A percentile compares a stretch with the other conserved stretches of the same genome.
Conservation (phyloP, 495 filamentous ascomycete genomes). For the Penicillium tannophilum region DNA sequence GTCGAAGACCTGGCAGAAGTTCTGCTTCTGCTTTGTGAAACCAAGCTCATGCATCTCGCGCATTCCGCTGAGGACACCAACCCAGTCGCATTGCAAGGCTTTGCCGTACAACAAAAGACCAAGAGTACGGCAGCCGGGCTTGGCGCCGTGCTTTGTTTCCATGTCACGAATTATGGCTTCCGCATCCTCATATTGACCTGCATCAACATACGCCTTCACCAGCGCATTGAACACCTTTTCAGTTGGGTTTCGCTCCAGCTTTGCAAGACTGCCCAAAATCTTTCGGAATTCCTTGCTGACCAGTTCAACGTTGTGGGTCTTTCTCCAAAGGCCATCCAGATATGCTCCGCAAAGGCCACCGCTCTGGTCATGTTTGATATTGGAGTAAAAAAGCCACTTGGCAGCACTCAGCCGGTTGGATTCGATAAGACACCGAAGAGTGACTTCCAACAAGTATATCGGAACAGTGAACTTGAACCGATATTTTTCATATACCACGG, state of each 20-base stretch:
- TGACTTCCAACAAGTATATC: constrained; percentile 38
- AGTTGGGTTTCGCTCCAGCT: constrained; percentile 32
- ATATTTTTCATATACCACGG: constrained; percentile 37
- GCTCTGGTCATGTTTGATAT: constrained; percentile 34
- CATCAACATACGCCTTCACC: constrained; percentile 42
- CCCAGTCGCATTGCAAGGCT: constrained; percentile 46
- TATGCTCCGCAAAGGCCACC: constrained; percentile 44
- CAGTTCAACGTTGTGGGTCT: constrained; percentile 43
- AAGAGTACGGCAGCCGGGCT: constrained; percentile 40
- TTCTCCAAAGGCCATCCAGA: constrained; percentile 47
- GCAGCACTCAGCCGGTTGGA: constrained; percentile 40
- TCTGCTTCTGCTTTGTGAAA: constrained; percentile 28
- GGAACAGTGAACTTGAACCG: constrained; percentile 31
- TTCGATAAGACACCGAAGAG: constrained; percentile 45
- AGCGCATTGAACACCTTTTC: constrained; percentile 49
- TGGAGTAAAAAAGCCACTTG: constrained; percentile 37
- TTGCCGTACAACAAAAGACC: constrained; percentile 41
- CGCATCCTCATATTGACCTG: constrained; percentile 40
- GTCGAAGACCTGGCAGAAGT: constrained; percentile 40
- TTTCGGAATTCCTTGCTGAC: constrained; percentile 37
- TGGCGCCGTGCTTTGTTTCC: constrained; percentile 29
- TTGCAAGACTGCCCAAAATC: constrained; percentile 29
- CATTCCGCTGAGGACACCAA: constrained; percentile 39
- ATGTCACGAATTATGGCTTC: constrained; percentile 41
- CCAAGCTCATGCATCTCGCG: constrained; percentile 42